A percentile compares a stretch with the other conserved stretches of the same genome.
Evolutionary conservation across 768 basidiomycete genomes (phyloP).

Genomic region (Porphyrellus cyaneotinctus): DNA sequence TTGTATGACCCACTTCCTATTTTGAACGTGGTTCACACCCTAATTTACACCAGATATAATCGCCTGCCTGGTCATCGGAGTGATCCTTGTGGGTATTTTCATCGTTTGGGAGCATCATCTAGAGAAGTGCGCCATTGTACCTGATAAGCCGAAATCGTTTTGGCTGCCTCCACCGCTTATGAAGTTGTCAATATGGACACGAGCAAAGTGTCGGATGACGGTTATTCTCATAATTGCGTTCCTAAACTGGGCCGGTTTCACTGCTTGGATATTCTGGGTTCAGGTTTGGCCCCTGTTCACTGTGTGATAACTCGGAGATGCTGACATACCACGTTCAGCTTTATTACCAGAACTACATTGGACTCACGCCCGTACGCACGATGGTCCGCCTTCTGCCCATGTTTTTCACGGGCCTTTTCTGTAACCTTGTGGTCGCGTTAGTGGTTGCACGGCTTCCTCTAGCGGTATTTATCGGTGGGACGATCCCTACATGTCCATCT

Average conservation of each 20-base stretch:
- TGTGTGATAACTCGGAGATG: neutral
- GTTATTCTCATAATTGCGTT: slow-evolving; percentile 63
- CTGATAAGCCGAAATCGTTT: slow-evolving; percentile 19
- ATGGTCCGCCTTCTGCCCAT: slow-evolving; percentile 70
- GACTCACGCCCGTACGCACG: slow-evolving; percentile 51
- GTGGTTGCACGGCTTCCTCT: slow-evolving; percentile 54
- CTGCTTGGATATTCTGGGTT: slow-evolving; percentile 50
- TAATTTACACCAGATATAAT: slow-evolving; percentile 55
- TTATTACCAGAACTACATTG: slow-evolving; percentile 66
- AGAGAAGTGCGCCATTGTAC: slow-evolving; percentile 32
- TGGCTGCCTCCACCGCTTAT: slow-evolving; percentile 59
- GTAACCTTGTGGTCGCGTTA: slow-evolving; percentile 62
- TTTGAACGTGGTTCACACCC: slow-evolving; percentile 17
- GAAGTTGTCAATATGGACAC: slow-evolving; percentile 57
- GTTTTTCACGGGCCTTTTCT: slow-evolving; percentile 59
- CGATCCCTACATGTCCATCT: no score
- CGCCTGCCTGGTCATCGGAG: slow-evolving; percentile 57
- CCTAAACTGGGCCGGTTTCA: slow-evolving; percentile 57
- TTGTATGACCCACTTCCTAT: slow-evolving; percentile 35
- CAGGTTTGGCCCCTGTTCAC: slow-evolving; percentile 28
- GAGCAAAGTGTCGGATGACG: slow-evolving; percentile 59
- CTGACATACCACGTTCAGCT: slow-evolving; percentile 36
- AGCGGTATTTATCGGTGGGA: slow-evolving; percentile 52
- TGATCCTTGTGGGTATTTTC: slow-evolving; percentile 54
- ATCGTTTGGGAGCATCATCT: slow-evolving; percentile 63